Evolutionary conservation across 1,139 yeast genomes (phyloP).

Genomic region (Arxiozyma slooffiae): DNA sequence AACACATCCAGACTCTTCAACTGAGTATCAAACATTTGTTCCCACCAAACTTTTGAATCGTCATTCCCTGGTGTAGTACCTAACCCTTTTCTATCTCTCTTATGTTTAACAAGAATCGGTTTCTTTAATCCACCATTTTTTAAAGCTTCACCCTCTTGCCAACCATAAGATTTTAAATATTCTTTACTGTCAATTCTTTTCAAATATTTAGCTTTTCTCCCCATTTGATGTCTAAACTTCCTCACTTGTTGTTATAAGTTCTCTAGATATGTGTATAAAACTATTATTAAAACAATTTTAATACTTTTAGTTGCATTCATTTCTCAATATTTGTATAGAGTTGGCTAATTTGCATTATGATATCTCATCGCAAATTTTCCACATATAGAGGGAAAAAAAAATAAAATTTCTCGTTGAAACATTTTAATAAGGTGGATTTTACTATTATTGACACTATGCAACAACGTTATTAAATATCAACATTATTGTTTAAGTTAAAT

Average conservation of each 20-base stretch:
- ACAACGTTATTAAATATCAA: neutral
- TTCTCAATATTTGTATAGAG: too few species aligned
- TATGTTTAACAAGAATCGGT: conserved; percentile 83
- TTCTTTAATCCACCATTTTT: conserved; percentile 68
- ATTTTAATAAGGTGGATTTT: too few species aligned
- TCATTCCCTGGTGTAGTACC: conserved; percentile 36
- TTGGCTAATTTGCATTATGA: neutral
- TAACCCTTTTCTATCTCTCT: conserved; percentile 81
- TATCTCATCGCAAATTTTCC: neutral
- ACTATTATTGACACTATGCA: too few species aligned
- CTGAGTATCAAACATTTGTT: conserved; percentile 84
- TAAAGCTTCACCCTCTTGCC: conserved; percentile 86
- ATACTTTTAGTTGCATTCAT: too few species aligned
- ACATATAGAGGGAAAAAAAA: neutral
- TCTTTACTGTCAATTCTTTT: conserved; percentile 58
- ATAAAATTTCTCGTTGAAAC: too few species aligned
- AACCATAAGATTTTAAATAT: conserved; percentile 72
- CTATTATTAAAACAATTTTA: neutral
- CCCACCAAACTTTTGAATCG: conserved; percentile 91
- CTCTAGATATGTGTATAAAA: neutral
- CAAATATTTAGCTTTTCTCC: neutral
- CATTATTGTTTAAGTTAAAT: too few species aligned
- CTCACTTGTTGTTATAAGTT: neutral
- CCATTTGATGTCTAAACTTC: neutral
- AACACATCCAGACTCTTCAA: conserved; percentile 65